Base-by-base conservation (phyloP, 225 moss, liverwort and hornwort genomes). In the Sphagnum contortum region DNA sequence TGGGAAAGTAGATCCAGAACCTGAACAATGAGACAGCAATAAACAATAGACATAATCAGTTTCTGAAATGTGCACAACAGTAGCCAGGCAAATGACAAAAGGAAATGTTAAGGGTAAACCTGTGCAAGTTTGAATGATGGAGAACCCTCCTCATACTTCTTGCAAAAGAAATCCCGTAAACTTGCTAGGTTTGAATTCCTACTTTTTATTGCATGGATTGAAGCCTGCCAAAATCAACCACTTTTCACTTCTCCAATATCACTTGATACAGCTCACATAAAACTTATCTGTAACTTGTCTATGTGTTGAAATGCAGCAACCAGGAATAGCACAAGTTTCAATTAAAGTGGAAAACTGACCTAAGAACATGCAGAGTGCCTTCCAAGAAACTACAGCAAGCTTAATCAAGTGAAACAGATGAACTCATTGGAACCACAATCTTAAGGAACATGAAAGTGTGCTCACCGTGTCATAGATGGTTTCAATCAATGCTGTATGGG, bases 131-230 rank as follows among this genome's bases (percentile, higher is more conserved):
- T 89, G 60, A 98, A 98, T 58, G 88, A 90, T 65, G 87, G 89
- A 68, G 96, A 87, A 54, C 88, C 87, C 65, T 93, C 96, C 66
- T 73, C 71, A 61, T 98, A 98, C 74, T 98, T 98, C 69, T 84
- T 91, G 84, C 90, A 92, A 80, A 91, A 98, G 73, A 98, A 98
- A 76, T 98, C 96, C 59, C 90, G 90, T 63, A 92, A 77, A 69
- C 80, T 96, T 56, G 79, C 76, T 61, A 91, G 69, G 63, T 91
- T 85, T 75, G 88, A 79, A 76, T 98, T 91, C 76, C 96, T 90
- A 87, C 82, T 92, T 82, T 98, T 98, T 68, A 98, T 93, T 63
- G 92, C 83, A 81, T 98, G 96, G 71, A 98, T 98, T 64, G 96
- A 98, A 76, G 92, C 92, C 96, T 98, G 86, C 71, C 71, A 61